phyloP scores from a whole-genome alignment of 805 yeast species.

The Saccharomycopsis schoenii region DNA sequence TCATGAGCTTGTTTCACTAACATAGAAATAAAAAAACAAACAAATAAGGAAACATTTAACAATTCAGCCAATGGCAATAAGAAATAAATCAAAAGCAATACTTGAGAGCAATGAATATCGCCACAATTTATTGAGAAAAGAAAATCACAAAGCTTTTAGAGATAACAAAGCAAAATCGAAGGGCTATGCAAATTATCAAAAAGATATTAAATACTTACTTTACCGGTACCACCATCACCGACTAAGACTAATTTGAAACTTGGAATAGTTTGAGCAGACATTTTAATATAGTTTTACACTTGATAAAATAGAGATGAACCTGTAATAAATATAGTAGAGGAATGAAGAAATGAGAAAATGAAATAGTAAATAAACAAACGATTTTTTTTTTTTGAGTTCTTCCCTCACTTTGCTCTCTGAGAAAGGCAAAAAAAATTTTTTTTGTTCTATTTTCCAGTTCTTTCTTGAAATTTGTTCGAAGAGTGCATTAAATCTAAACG shows the following conservation, averaged over 20 bases:
- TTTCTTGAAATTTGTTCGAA: neutral
- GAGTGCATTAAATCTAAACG: neutral
- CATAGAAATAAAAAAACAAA: no score
- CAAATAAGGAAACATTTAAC: no score
- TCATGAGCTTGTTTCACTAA: no score
- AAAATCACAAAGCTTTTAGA: neutral
- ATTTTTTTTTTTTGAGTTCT: neutral
- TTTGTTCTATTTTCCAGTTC: neutral
- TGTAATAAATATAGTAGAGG: neutral
- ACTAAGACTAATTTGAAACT: conserved; percentile 97
- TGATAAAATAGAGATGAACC: neutral
- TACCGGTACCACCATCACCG: conserved; percentile 99
- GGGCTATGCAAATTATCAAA: neutral
- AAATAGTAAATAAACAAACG: neutral
- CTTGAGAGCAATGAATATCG: neutral
- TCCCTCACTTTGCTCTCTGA: neutral
- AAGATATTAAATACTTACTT: conserved; percentile 35
- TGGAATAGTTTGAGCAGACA: conserved; percentile 45
- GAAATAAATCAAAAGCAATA: neutral
- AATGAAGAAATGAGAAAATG: neutral
- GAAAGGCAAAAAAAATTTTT: neutral
- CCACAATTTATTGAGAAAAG: neutral
- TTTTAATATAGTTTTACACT: neutral
- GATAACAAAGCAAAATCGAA: neutral
- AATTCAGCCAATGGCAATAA: neutral